Percentiles rank a stretch among this genome's conserved stretches.
phyloP scores from a whole-genome alignment of 257 asterid species.

The Plantago ovata region DNA sequence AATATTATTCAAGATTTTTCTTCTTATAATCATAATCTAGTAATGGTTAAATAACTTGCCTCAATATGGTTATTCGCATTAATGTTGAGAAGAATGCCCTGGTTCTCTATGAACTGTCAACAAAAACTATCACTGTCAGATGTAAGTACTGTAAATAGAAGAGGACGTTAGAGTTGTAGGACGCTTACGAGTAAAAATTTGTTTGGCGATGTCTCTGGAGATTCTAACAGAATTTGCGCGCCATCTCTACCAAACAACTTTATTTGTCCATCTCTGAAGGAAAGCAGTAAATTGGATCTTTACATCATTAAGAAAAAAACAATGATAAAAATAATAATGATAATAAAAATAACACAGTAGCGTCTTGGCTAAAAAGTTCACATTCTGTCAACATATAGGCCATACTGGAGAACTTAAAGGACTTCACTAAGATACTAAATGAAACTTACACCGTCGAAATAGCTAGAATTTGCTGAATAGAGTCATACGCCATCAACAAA shows the following conservation, averaged over 20 bases:
- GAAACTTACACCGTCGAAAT: constrained; percentile 63
- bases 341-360: too few relatives aligned
- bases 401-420: not conserved
- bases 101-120: constrained; percentile 76
- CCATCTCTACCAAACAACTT: constrained; percentile 80
- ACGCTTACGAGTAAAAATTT: constrained; percentile 60
- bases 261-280: constrained; percentile 76
- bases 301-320: not conserved
- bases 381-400: constrained; percentile 1
- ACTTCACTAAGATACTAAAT: not conserved
- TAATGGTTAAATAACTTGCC: constrained; percentile 37
- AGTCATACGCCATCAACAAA: constrained; percentile 41
- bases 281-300: not conserved
- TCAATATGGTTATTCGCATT: constrained; percentile 72
- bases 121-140: constrained; percentile 21
- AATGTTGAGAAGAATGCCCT: constrained; percentile 59
- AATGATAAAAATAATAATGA: too few relatives aligned
- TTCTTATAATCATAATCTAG: too few relatives aligned
- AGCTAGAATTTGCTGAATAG: constrained; percentile 73
- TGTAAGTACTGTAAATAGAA: constrained; percentile 6
- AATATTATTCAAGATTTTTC: too few relatives aligned
- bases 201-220: constrained; percentile 56
- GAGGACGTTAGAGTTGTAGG: not conserved
- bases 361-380: not conserved
- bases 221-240: constrained; percentile 66